Percentiles rank a stretch among this genome's conserved stretches.
These are phyloP conservation scores for Mollisia scopiformis DNA, from an alignment of 2,329 filamentous ascomycete genomes.

Conservation along the genomic window DNA sequence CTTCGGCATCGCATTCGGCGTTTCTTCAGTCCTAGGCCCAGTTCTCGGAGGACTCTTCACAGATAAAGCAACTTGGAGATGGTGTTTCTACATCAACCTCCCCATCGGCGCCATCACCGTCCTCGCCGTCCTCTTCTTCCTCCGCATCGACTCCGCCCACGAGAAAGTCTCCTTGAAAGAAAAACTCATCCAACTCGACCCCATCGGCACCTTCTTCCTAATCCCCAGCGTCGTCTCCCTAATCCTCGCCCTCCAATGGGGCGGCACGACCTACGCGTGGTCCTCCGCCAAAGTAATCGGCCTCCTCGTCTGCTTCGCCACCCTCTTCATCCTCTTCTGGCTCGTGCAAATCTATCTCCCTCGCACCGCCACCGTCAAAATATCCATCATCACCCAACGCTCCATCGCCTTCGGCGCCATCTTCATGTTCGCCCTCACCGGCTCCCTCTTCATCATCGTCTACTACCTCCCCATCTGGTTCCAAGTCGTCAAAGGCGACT, in stretches of 20 bases:
- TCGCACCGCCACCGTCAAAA: not conserved
- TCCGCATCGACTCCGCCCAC: slow-evolving; percentile 43
- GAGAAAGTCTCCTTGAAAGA: slow-evolving; percentile 40
- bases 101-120: slow-evolving; percentile 43
- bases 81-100: slow-evolving; percentile 37
- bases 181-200: slow-evolving; percentile 35
- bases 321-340: slow-evolving; percentile 23
- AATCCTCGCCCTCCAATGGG: slow-evolving; percentile 33
- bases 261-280: slow-evolving; percentile 49
- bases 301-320: slow-evolving; percentile 31
- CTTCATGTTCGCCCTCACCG: slow-evolving; percentile 27
- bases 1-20: slow-evolving; percentile 27
- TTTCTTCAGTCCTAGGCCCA: slow-evolving; percentile 56
- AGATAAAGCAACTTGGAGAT: slow-evolving; percentile 37
- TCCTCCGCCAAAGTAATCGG: slow-evolving; percentile 36
- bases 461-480: slow-evolving; percentile 53
- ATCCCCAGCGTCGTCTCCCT: slow-evolving; percentile 42
- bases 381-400: not conserved
- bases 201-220: slow-evolving; percentile 43
- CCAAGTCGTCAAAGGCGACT: slow-evolving; percentile 44
- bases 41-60: slow-evolving; percentile 67
- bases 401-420: not conserved
- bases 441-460: slow-evolving; percentile 40
- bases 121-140: slow-evolving; percentile 41
- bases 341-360: not conserved